Percentiles rank a stretch among this genome's conserved stretches.
Conservation (phyloP, 2,329 filamentous ascomycete genomes). For the Didymella sp. region DNA sequence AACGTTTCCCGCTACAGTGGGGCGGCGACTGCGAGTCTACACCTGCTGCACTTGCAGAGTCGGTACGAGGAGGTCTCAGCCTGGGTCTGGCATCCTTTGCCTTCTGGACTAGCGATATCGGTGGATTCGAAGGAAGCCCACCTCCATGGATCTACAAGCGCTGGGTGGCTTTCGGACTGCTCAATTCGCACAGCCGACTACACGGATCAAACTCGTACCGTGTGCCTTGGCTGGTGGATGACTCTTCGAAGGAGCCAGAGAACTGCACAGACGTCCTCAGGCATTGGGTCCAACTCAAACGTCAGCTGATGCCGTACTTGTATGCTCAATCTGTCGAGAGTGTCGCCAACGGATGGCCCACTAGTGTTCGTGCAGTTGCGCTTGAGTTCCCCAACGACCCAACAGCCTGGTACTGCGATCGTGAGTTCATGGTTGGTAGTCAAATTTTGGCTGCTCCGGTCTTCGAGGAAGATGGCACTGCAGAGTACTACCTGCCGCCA, state of each 20-base stretch:
- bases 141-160: slow-evolving; percentile 75
- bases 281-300: slow-evolving; percentile 61
- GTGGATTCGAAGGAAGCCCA: slow-evolving; percentile 73
- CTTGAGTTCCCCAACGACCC: slow-evolving; percentile 75
- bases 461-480: slow-evolving; percentile 67
- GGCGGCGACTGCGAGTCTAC: slow-evolving; percentile 79
- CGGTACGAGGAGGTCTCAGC: slow-evolving; percentile 68
- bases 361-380: slow-evolving; percentile 68
- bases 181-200: slow-evolving; percentile 73
- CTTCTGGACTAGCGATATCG: slow-evolving; percentile 75
- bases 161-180: slow-evolving; percentile 77
- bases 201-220: slow-evolving; percentile 75
- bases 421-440: slow-evolving; percentile 76
- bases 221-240: slow-evolving; percentile 76
- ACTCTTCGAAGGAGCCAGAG: slow-evolving; percentile 60
- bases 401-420: slow-evolving; percentile 71
- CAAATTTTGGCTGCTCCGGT: slow-evolving; percentile 69
- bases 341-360: slow-evolving; percentile 62
- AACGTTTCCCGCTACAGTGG: slow-evolving; percentile 71
- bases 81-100: slow-evolving; percentile 70
- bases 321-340: slow-evolving; percentile 60
- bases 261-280: slow-evolving; percentile 62
- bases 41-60: slow-evolving; percentile 75
- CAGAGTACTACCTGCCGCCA: slow-evolving; percentile 70
- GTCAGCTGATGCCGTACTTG: slow-evolving; percentile 65